Evolutionary conservation across 768 basidiomycete genomes (phyloP), one percentile per base, ranked within the genome.

Genomic region (Agrocybe pediades): DNA sequence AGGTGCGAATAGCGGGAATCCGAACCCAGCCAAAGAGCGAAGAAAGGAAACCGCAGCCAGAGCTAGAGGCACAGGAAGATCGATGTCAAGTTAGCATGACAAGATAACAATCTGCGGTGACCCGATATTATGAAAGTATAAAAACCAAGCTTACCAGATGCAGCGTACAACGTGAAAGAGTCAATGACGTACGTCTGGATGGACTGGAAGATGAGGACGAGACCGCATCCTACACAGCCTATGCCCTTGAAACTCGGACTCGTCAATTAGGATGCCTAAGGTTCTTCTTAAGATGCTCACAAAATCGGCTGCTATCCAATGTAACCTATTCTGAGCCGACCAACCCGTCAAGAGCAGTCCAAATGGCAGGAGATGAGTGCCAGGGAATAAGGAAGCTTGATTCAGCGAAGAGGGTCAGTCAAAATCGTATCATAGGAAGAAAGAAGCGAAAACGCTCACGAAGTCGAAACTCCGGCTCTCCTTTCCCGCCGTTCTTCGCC

Each of bases 1-100:
- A 23, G 86, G 83, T 3, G 84, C 87, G 59, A 92, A 92, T 16
- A 92, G 69, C 2, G 90, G 90, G 63, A 92, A 90, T 0, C 78
- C 84, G 49, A 89, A 91, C 0, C 90, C 90, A 1, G 82, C 81
- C 0, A 89, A 52, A 0, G 85, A 83, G 21, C 90, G 82, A 11
- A 90, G 65, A 63, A 68, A 86, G 0, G 85, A 71, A 19, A 82
- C 82, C 0, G 87, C 86, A 0, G 87, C 87, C 9, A 92, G 69
- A 2, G 87, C 86, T 82, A 46, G 6, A 23, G 41, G 45, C 17
- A 53, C 42, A 33, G 48, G 17, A 16, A 23, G 46, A 24, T 16
- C 21, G 6, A 23, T 39, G 36, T n/a, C 13, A 60, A 25, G 25
- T 5, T 40, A 52, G 6, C 29, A 8, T 26, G 6, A 33, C 21